Conservation (phyloP, 345 rosid genomes). For the Lepidium africanum region DNA sequence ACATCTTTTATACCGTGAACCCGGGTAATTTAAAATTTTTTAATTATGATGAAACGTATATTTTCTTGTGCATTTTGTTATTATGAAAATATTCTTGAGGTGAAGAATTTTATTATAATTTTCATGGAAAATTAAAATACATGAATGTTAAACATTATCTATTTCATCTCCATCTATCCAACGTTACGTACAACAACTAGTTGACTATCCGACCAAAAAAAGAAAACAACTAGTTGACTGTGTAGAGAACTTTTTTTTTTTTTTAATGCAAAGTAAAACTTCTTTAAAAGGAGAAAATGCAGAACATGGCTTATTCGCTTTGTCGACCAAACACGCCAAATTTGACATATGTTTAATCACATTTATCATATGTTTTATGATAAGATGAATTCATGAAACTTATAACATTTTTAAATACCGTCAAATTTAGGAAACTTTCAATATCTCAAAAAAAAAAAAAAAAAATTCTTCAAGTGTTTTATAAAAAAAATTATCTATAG, state of each 20-base stretch:
- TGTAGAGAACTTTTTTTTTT: not conserved
- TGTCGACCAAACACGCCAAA: slow-evolving; percentile 14
- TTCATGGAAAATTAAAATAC: not conserved
- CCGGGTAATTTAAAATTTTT: not conserved
- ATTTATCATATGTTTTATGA: slow-evolving; percentile 11
- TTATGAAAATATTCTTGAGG: not conserved
- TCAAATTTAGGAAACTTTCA: slow-evolving; percentile 1
- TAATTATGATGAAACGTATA: not conserved
- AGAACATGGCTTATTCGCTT: not conserved
- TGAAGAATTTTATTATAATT: not conserved
- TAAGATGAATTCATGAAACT: not conserved
- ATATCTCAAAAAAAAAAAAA: not conserved
- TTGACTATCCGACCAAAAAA: no score
- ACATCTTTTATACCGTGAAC: not conserved
- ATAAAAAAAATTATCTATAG: not conserved
- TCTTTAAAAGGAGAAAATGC: not conserved
- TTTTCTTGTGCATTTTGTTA: not conserved
- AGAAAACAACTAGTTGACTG: no score
- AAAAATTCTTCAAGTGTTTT: not conserved
- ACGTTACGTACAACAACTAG: not conserved
- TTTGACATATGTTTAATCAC: slow-evolving; percentile 15
- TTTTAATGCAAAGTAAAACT: not conserved
- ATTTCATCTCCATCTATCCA: not conserved
- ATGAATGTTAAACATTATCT: not conserved
- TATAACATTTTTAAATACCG: not conserved